phyloP scores from a whole-genome alignment of 768 basidiomycete species.

The Phaeotremella fagi region DNA sequence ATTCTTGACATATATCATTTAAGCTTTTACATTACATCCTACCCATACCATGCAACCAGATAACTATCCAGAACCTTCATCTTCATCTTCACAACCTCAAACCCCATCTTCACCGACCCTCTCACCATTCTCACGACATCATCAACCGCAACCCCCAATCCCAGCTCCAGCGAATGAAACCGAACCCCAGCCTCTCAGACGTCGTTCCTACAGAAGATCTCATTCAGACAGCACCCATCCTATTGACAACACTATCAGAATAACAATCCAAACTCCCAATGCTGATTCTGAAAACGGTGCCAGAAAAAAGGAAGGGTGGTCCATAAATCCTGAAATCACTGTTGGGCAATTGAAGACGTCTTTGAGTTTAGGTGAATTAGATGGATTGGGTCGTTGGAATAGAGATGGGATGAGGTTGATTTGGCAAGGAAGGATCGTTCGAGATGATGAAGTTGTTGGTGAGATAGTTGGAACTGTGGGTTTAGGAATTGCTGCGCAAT shows the following conservation, averaged over 20 bases:
- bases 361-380: constrained; percentile 16
- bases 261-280: constrained; percentile 28
- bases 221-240: background rate
- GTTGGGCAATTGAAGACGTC: constrained; percentile 28
- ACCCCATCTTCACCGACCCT: background rate
- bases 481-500: background rate
- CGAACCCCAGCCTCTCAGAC: background rate
- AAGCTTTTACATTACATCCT: too few species aligned
- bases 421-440: constrained; percentile 35
- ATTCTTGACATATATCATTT: too few species aligned
- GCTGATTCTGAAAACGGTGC: constrained; percentile 12
- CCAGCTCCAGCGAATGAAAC: background rate
- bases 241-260: constrained; percentile 9
- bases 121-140: background rate
- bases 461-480: constrained; percentile 32
- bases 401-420: constrained; percentile 41
- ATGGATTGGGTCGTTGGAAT: constrained; percentile 24
- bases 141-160: background rate
- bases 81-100: background rate
- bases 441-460: constrained; percentile 33
- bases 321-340: constrained; percentile 1
- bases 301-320: constrained; percentile 27
- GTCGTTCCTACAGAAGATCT: background rate
- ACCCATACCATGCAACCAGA: background rate
- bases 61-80: background rate